A percentile compares a stretch with the other conserved stretches of the same genome.
phyloP scores from a whole-genome alignment of 2,329 filamentous ascomycete species.

The Paecilomyces variotii region DNA sequence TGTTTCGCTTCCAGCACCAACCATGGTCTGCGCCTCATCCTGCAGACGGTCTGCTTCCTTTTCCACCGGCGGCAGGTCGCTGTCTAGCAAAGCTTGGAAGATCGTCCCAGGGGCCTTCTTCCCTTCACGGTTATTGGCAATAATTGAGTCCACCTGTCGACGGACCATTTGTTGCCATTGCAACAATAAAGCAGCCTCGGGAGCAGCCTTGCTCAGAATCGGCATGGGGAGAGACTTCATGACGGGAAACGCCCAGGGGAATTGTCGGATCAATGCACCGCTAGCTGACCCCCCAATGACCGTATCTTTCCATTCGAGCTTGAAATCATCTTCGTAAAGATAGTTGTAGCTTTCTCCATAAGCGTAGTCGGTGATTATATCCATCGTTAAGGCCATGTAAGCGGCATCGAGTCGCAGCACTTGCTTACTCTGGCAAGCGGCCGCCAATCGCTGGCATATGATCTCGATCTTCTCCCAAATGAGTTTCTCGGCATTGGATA shows the following conservation, averaged over 20 bases:
- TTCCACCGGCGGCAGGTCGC: slow-evolving; percentile 28
- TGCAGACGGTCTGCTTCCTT: slow-evolving; percentile 23
- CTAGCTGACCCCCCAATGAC: slow-evolving; percentile 16
- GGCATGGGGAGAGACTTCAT: slow-evolving; percentile 15
- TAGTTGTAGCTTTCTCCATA: slow-evolving; percentile 27
- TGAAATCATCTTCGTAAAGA: slow-evolving; percentile 21
- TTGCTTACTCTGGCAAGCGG: slow-evolving; percentile 6
- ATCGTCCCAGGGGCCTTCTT: slow-evolving; percentile 9
- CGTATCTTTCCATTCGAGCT: slow-evolving; percentile 14
- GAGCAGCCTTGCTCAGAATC: slow-evolving; percentile 3
- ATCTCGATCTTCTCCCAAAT: slow-evolving; percentile 27
- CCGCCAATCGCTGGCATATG: slow-evolving; percentile 17
- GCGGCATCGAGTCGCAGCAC: slow-evolving; percentile 17
- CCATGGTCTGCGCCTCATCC: slow-evolving; percentile 22
- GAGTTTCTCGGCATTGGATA: slow-evolving; percentile 28
- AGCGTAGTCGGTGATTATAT: slow-evolving; percentile 34
- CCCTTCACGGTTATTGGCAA: background rate
- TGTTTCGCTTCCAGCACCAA: slow-evolving; percentile 30
- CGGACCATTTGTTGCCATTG: slow-evolving; percentile 4
- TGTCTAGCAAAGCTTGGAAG: slow-evolving; percentile 24
- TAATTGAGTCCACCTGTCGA: background rate
- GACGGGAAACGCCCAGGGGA: slow-evolving; percentile 20
- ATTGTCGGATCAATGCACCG: slow-evolving; percentile 16
- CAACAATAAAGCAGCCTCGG: slow-evolving; percentile 3
- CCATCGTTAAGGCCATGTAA: slow-evolving; percentile 23